Conservation (phyloP, 1,139 yeast genomes). For the Yamadazyma trypodendri region DNA sequence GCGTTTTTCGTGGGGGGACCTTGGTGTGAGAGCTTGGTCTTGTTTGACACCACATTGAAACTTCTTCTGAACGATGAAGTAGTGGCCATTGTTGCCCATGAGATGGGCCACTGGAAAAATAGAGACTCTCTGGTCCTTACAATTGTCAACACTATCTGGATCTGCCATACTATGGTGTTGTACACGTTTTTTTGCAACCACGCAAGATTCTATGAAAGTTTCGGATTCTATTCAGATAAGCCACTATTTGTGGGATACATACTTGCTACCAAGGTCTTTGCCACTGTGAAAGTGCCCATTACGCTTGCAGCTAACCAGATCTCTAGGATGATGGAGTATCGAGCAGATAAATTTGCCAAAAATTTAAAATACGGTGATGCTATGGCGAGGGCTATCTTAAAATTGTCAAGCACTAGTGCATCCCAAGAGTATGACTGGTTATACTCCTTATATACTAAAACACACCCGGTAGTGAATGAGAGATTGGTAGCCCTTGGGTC, state of each 20-base stretch:
- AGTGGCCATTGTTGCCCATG: background rate
- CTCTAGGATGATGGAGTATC: background rate
- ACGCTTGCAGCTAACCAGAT: background rate
- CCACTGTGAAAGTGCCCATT: background rate
- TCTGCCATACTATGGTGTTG: background rate
- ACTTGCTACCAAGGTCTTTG: background rate
- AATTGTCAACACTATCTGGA: background rate
- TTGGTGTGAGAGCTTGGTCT: background rate
- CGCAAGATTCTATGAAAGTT: background rate
- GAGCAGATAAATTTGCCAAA: background rate
- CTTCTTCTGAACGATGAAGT: background rate
- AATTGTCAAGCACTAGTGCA: background rate
- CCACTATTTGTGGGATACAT: background rate
- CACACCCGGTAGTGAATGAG: background rate
- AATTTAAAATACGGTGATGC: background rate
- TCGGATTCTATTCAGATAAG: background rate
- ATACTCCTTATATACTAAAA: background rate
- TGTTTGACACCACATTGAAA: background rate
- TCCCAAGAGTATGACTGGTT: background rate
- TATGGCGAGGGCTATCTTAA: background rate
- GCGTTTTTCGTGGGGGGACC: slow-evolving; percentile 1
- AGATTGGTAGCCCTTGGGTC: background rate
- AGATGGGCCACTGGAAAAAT: background rate
- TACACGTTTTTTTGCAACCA: slow-evolving; percentile 1
- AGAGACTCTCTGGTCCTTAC: background rate